These are phyloP conservation scores for Emergomyces pasteurianus DNA, from an alignment of 2,329 filamentous ascomycete species.

Conservation along the genomic window DNA sequence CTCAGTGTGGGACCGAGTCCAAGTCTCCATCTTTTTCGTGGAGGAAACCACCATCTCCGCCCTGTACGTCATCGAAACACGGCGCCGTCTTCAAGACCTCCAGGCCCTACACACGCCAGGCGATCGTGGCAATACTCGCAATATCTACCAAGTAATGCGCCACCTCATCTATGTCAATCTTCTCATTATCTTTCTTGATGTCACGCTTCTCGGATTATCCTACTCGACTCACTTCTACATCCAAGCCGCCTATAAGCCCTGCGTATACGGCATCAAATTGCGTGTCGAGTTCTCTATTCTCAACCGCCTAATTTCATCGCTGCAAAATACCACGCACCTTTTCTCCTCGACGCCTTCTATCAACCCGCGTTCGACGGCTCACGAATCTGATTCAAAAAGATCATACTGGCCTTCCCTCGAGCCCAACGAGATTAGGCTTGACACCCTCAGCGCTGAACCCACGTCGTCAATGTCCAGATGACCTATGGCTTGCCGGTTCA, in stretches of 20 bases:
- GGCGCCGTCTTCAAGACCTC: conserved; percentile 24
- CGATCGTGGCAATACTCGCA: background rate
- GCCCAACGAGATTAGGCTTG: background rate
- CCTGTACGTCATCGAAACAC: conserved; percentile 11
- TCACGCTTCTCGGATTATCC: conserved; percentile 25
- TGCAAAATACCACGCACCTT: background rate
- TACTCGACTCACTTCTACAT: conserved; percentile 24
- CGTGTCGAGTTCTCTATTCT: conserved; percentile 44
- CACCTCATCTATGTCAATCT: conserved; percentile 23
- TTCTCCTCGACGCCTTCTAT: background rate
- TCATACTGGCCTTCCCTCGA: background rate
- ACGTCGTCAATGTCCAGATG: background rate
- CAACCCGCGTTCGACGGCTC: background rate
- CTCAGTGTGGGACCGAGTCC: conserved; percentile 12
- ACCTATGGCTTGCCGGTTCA: background rate
- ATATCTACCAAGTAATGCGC: background rate
- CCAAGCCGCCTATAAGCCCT: conserved; percentile 24
- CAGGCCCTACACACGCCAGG: conserved; percentile 27
- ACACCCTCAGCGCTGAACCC: background rate
- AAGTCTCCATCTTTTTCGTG: conserved; percentile 12
- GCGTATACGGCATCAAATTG: conserved; percentile 22
- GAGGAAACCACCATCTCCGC: conserved; percentile 13
- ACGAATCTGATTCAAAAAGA: background rate
- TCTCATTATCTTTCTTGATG: conserved; percentile 32
- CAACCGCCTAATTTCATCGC: conserved; percentile 21